Base-by-base conservation (phyloP, 305 asterid species). In the Euphrasia arctica region DNA sequence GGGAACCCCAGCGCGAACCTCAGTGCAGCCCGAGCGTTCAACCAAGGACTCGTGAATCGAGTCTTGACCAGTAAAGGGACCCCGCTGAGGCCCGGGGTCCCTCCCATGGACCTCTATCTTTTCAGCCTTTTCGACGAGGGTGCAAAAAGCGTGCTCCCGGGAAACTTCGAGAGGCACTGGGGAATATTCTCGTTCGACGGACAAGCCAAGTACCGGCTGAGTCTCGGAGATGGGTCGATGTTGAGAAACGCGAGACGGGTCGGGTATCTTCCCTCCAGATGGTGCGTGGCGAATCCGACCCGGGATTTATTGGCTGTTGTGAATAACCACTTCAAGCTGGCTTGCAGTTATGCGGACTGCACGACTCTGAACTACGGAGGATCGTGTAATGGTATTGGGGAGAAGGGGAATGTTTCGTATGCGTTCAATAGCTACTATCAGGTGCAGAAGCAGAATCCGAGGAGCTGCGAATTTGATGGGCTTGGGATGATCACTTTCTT, bases 141-240 rank as follows among this genome's bases (percentile, higher is more conserved):
- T 54, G 91, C 87, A 22, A 92, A 92, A 76, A 89, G 96, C 65
- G 60, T 72, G 28, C 87, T 89, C 57, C 98, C 98, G 0, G 97
- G 98, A 52, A 87, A 83, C 72, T 92, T 92, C 25, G 98, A 92
- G 75, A 75, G 98, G 57, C 98, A 92, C 54, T 92, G 98, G 98
- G 98, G 98, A 0, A 80, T 92, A 29, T 92, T 87, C 80, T 82
- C 97, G 34, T 92, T 89, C 14, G 98, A 87, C 65, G 97, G 98
- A 15, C 98, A 87, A 75, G 89, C 97, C 10, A 92, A 89, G 74
- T 92, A 89, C 76, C 61, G 78, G 0, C 64, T 89, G 69, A 82
- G 81, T 83, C 93, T 89, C 7, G 94, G 97, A 4, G 79, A 80
- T 65, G 97, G 97, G 4, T 67, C 67, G 5, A 65, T 68, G 7